Percentiles rank a stretch among this genome's conserved stretches.
Evolutionary conservation across 116 monocot genomes (phyloP).

Genomic region (Cymodocea nodosa): DNA sequence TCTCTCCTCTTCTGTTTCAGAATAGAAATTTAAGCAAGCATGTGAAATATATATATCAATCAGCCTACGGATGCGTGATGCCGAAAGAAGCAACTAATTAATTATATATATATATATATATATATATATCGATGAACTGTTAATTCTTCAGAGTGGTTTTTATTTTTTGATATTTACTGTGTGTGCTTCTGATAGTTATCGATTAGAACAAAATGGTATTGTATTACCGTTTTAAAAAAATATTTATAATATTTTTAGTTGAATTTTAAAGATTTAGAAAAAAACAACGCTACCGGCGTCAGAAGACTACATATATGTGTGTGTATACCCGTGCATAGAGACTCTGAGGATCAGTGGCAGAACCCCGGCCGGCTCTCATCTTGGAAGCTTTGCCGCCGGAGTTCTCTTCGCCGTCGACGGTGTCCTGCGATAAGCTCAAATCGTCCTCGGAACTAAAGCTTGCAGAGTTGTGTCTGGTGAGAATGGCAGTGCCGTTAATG

Average conservation of each 20-base stretch:
- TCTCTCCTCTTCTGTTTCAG: conserved; percentile 62
- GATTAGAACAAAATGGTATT: too few species aligned
- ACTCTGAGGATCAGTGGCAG: conserved; percentile 78
- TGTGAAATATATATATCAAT: not conserved
- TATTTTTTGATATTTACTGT: too few species aligned
- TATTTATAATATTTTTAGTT: too few species aligned
- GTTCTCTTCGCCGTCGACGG: conserved; percentile 11
- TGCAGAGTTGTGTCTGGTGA: conserved; percentile 28
- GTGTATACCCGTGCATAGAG: conserved; percentile 74
- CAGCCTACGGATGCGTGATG: not conserved
- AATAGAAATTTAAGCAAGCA: not conserved
- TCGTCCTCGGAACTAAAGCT: conserved; percentile 54
- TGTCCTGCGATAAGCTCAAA: conserved; percentile 27
- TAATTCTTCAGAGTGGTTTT: too few species aligned
- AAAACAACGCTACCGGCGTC: too few species aligned
- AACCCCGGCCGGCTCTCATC: conserved; percentile 42
- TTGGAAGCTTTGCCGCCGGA: conserved; percentile 22
- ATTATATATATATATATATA: too few species aligned
- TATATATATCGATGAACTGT: too few species aligned
- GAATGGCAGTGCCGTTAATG: not conserved
- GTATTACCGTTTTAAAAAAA: too few species aligned
- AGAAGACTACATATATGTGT: too few species aligned
- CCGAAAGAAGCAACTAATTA: not conserved
- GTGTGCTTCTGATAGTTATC: too few species aligned
- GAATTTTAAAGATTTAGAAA: too few species aligned